Percentiles rank a stretch among this genome's conserved stretches.
phyloP scores from a whole-genome alignment of 148 eudicot species.

The Pharnaceum exiguum region DNA sequence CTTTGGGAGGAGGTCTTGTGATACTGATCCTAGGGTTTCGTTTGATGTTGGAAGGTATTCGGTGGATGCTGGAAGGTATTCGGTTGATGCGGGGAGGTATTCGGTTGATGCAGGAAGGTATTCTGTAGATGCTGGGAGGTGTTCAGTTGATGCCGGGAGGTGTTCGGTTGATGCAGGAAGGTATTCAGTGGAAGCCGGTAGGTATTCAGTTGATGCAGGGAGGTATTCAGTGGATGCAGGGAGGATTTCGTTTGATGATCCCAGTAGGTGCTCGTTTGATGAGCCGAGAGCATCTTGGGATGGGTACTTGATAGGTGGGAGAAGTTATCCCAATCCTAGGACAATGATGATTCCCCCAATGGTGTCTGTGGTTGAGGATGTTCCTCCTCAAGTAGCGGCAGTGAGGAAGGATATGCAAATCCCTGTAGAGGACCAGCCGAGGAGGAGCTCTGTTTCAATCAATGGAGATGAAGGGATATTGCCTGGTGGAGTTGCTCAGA shows the following conservation, averaged over 20 bases:
- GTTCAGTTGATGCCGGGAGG: not conserved
- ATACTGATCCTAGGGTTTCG: conserved; percentile 82
- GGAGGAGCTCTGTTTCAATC: conserved; percentile 29
- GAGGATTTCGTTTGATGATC: conserved; percentile 71
- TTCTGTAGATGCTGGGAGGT: conserved; percentile 26
- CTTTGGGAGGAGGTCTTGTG: conserved; percentile 85
- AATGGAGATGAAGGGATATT: conserved; percentile 34
- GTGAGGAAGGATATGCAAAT: conserved; percentile 60
- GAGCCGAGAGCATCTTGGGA: conserved; percentile 97
- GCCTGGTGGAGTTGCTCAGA: conserved; percentile 73
- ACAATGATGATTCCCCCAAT: conserved; percentile 68
- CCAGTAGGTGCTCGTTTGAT: conserved; percentile 77
- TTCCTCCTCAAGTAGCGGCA: conserved; percentile 41
- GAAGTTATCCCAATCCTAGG: conserved; percentile 34
- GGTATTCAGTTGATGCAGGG: conserved; percentile 23
- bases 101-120: conserved; percentile 18
- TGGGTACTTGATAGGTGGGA: conserved; percentile 64
- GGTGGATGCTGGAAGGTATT: conserved; percentile 64
- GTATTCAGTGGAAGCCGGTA: conserved; percentile 47
- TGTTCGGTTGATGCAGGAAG: conserved; percentile 7
- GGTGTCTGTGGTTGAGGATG: conserved; percentile 79
- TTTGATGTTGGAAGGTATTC: conserved; percentile 81
- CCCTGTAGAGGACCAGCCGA: conserved; percentile 47
- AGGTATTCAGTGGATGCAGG: conserved; percentile 28
- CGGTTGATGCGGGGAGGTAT: conserved; percentile 43